These are phyloP conservation scores for Lasiosphaeris hirsuta DNA, from an alignment of 495 filamentous ascomycete species.

Conservation along the genomic window DNA sequence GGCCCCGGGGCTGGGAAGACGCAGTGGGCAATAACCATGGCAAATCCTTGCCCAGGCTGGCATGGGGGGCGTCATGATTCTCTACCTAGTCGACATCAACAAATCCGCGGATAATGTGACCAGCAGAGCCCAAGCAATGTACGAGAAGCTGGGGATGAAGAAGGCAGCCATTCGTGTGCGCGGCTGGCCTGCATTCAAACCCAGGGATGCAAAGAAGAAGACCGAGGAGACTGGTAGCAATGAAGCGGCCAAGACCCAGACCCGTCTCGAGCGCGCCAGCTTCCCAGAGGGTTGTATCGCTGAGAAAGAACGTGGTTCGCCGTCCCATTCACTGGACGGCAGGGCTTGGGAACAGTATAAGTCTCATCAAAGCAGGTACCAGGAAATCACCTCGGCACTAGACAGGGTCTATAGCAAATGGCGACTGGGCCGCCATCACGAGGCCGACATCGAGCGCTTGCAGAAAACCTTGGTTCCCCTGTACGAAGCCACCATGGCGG, in stretches of 20 bases:
- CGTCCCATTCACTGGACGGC: no score
- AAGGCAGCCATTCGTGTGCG: constrained; percentile 21
- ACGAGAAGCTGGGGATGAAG: constrained; percentile 17
- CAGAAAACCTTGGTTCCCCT: constrained; percentile 9
- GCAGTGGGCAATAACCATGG: not conserved
- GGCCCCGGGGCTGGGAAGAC: constrained; percentile 5
- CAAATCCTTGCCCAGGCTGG: not conserved
- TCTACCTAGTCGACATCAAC: constrained; percentile 32
- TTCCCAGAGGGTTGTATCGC: no score
- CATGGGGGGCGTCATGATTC: constrained; percentile 11
- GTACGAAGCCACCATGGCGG: constrained; percentile 17
- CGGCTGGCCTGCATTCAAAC: constrained; percentile 8
- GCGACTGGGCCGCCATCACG: no score
- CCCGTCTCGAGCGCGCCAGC: no score
- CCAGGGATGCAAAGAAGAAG: not conserved
- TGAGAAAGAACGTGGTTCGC: no score
- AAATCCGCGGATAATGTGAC: constrained; percentile 19
- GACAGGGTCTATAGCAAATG: no score
- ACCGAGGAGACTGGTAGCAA: constrained; percentile 4
- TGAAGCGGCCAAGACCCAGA: no score
- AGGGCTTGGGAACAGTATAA: no score
- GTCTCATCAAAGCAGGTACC: no score
- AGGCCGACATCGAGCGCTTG: not conserved
- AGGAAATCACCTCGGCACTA: no score
- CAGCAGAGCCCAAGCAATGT: constrained; percentile 11